Evolutionary conservation across 73 alveolate genomes (phyloP).

Genomic region (Effrenium voratum): DNA sequence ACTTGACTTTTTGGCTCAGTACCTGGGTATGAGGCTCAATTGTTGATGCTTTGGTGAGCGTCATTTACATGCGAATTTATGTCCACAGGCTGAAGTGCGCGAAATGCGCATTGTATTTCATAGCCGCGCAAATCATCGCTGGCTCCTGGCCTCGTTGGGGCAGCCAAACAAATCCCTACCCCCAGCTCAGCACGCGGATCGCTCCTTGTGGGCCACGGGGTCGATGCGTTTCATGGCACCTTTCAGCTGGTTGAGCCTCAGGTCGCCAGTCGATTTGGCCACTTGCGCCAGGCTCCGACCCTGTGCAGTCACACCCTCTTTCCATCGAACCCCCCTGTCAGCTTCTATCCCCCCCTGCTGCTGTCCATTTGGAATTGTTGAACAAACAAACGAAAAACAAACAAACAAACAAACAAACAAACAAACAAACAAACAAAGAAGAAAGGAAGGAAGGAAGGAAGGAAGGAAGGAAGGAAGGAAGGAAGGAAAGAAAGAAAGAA

Average conservation of each 20-base stretch:
- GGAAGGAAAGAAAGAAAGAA: too few relatives aligned
- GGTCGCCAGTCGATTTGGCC: background rate
- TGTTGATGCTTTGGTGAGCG: too few relatives aligned
- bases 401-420: too few relatives aligned
- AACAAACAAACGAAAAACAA: too few relatives aligned
- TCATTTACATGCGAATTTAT: background rate
- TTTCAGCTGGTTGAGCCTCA: conserved; percentile 72
- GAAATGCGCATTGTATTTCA: background rate
- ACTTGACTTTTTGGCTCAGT: background rate
- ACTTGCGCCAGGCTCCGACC: too few relatives aligned
- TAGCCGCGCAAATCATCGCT: background rate
- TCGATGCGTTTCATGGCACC: conserved; percentile 84
- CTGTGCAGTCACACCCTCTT: too few relatives aligned
- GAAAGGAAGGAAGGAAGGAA: too few relatives aligned
- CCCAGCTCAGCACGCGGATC: background rate
- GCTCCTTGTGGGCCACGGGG: conserved; percentile 47
- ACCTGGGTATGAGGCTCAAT: background rate
- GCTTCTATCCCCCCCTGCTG: too few relatives aligned
- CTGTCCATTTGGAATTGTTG: too few relatives aligned
- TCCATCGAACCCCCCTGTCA: too few relatives aligned
- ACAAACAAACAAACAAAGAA: too few relatives aligned
- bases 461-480: too few relatives aligned
- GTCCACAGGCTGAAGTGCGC: background rate
- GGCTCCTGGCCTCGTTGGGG: background rate
- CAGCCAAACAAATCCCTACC: background rate